Percentiles rank a stretch among this genome's conserved stretches.
Conservation (phyloP, 805 yeast species). For the Scheffersomyces lignosus region DNA sequence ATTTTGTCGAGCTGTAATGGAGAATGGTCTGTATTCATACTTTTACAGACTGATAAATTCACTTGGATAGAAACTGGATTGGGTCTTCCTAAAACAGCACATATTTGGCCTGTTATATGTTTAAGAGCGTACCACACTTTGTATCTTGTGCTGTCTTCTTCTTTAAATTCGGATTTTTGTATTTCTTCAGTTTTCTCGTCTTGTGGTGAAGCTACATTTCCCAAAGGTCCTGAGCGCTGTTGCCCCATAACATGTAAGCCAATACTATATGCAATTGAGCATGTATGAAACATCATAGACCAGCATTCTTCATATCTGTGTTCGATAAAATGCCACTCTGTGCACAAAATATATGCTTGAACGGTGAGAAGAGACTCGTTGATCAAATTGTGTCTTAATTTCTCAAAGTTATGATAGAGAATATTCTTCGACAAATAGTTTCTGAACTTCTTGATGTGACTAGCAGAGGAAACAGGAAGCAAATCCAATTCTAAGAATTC, state of each 20-base stretch:
- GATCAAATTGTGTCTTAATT: constrained; percentile 46
- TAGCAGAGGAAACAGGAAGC: constrained; percentile 16
- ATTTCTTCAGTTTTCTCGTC: constrained; percentile 2
- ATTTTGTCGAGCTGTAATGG: constrained; percentile 14
- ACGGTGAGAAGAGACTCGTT: constrained; percentile 50
- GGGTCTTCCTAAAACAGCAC: constrained; percentile 54
- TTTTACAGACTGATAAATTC: constrained; percentile 25
- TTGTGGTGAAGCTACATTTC: no score
- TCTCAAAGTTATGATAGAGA: constrained; percentile 42
- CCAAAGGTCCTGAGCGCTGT: no score
- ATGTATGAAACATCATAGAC: constrained; percentile 50
- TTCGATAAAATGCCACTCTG: constrained; percentile 50
- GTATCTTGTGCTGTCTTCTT: constrained; percentile 37
- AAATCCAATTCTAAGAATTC: constrained; percentile 20
- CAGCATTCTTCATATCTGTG: constrained; percentile 53
- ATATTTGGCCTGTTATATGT: constrained; percentile 47
- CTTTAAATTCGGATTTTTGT: constrained; percentile 33
- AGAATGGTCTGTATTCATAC: constrained; percentile 4
- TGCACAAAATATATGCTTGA: constrained; percentile 49
- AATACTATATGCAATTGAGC: constrained; percentile 50
- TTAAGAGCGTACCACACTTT: constrained; percentile 53
- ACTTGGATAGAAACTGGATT: constrained; percentile 51
- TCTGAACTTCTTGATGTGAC: constrained; percentile 19
- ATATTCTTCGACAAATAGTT: constrained; percentile 17
- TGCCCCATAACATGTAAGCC: constrained; percentile 50